Evolutionary conservation across 768 basidiomycete species (phyloP), one percentile per base, ranked within the genome.

Genomic region (Amanita fuliginea): DNA sequence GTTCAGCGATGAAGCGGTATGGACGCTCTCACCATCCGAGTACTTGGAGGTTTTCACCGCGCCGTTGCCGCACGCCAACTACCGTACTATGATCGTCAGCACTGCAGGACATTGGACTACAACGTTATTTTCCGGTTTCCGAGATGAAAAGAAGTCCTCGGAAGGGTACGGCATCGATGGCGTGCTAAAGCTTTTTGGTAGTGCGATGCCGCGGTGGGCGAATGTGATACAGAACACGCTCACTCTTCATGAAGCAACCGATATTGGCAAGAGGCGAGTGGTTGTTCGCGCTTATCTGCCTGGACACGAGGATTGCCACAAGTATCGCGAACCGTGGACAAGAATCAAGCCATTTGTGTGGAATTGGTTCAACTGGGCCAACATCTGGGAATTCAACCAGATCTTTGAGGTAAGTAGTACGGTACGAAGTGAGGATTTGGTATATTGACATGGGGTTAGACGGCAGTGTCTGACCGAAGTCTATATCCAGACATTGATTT

Each of bases 101-200:
- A 84, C 82, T 0, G 83, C 65, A 3, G 82, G 81, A 0, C 83
- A 84, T 59, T 85, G 83, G 83, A 83, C 80, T 1, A 75, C 76
- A 4, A 74, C 70, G 0, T 56, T 79, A 19, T 73, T 84, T 58
- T 59, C 61, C 6, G 67, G 64, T 7, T 65, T 65, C 40, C 52
- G 54, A 3, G 53, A 60, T 21, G 56, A 57, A 28, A 47, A 33
- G 9, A 58, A 64, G 42, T 41, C 53, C 2, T 54, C 61, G 21
- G 65, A 63, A 1, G 74, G 73, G 13, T 65, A 67, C 16, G 80
- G 79, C 1, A 77, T 81, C 48, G 67, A 71, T 14, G 68, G 68
- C 4, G 70, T 84, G n/a, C 57, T 81, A 33, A 60, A 66, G 19
- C 76, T 85, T 57, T 84, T 83, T 62, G 64, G 65, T 34, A 64